A percentile compares a stretch with the other conserved stretches of the same genome.
Conservation (phyloP, 2,329 filamentous ascomycete genomes). For the Fusarium longipes region DNA sequence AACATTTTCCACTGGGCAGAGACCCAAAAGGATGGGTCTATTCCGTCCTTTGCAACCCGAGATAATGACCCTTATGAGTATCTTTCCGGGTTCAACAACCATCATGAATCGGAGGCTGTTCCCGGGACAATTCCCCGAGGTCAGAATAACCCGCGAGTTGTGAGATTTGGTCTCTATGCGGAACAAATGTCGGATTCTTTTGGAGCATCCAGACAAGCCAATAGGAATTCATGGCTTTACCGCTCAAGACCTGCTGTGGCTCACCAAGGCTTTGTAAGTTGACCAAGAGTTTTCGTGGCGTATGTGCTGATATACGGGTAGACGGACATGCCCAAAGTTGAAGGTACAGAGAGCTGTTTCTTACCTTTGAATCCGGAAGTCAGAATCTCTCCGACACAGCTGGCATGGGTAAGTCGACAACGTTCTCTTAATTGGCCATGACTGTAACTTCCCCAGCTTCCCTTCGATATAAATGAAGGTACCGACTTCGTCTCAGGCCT, state of each 20-base stretch:
- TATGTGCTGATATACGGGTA: not conserved
- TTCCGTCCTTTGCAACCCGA: constrained; percentile 64
- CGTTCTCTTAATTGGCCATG: rapidly evolving
- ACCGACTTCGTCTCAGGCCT: constrained; percentile 52
- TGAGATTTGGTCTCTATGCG: constrained; percentile 53
- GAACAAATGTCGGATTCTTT: constrained; percentile 58
- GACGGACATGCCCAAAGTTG: constrained; percentile 41
- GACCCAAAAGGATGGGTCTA: constrained; percentile 66
- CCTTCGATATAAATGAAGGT: constrained; percentile 55
- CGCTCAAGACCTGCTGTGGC: constrained; percentile 47
- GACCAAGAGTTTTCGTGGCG: rapidly evolving
- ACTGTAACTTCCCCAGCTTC: constrained; percentile 19
- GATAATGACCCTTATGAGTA: constrained; percentile 61
- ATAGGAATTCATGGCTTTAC: constrained; percentile 50
- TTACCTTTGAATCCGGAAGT: constrained; percentile 40
- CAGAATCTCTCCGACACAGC: constrained; percentile 40
- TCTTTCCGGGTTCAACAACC: constrained; percentile 66
- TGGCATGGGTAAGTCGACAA: constrained; percentile 38
- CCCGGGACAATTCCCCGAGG: constrained; percentile 59
- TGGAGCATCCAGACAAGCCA: constrained; percentile 46
- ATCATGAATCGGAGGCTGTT: constrained; percentile 56
- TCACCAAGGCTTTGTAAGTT: constrained; percentile 46
- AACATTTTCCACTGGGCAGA: constrained; percentile 69
- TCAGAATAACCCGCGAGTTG: constrained; percentile 58
- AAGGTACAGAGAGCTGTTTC: constrained; percentile 44